Evolutionary conservation across 768 basidiomycete species (phyloP).

Genomic region (Scleroderma citrinum): DNA sequence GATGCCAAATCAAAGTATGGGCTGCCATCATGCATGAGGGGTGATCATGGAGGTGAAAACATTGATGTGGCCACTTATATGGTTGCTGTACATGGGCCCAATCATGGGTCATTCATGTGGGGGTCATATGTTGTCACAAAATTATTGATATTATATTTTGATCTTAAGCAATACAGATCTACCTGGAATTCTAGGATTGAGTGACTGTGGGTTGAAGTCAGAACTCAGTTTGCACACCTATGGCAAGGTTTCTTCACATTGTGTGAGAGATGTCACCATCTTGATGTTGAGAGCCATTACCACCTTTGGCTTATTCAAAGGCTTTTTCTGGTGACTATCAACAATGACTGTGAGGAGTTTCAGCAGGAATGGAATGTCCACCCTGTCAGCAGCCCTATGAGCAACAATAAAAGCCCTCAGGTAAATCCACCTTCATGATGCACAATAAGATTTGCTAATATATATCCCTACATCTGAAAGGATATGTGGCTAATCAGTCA

Average conservation of each 20-base stretch:
- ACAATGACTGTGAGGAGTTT: constrained; percentile 32
- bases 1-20: constrained; percentile 9
- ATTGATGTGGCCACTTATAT: constrained; percentile 21
- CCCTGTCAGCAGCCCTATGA: constrained; percentile 22
- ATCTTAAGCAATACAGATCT: constrained; percentile 16
- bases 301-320: constrained; percentile 42
- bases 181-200: constrained; percentile 41
- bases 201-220: neutral
- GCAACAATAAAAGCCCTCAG: constrained; percentile 18
- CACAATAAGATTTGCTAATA: neutral
- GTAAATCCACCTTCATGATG: constrained; percentile 3
- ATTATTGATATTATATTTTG: neutral
- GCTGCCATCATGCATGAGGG: constrained; percentile 18
- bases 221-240: constrained; percentile 30
- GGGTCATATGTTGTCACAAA: constrained; percentile 6
- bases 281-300: constrained; percentile 23
- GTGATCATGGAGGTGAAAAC: constrained; percentile 28
- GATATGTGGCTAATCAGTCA: constrained; percentile 10
- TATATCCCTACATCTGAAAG: constrained; percentile 1
- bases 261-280: constrained; percentile 30
- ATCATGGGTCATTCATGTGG: constrained; percentile 24
- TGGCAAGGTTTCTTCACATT: constrained; percentile 40
- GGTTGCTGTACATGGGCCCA: constrained; percentile 19
- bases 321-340: constrained; percentile 35
- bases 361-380: constrained; percentile 36